Conservation (phyloP, 1,284 basidiomycete genomes). For the Leccinum pachyderme region DNA sequence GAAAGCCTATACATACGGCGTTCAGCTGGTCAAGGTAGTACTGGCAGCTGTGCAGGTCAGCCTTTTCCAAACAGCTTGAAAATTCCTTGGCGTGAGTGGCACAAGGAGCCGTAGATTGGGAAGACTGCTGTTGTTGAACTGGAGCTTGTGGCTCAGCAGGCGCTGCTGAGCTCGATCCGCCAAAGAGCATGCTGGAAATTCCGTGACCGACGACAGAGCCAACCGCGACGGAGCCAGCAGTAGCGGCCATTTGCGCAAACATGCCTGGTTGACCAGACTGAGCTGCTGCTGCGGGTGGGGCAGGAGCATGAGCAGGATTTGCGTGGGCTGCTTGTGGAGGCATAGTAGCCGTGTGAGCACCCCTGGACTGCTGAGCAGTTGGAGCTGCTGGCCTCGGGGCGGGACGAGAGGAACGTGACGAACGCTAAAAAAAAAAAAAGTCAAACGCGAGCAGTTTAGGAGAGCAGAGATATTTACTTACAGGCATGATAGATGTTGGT, state of each 20-base stretch:
- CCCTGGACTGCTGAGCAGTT: conserved; percentile 35
- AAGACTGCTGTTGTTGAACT: conserved; percentile 40
- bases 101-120: conserved; percentile 48
- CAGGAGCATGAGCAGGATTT: conserved; percentile 44
- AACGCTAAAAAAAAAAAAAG: conserved; percentile 41
- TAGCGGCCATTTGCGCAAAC: conserved; percentile 83
- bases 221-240: conserved; percentile 83
- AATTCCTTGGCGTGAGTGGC: conserved; percentile 78
- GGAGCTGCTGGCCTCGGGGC: conserved; percentile 50
- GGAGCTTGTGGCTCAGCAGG: conserved; percentile 39
- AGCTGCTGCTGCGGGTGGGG: conserved; percentile 31
- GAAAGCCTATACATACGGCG: conserved; percentile 51
- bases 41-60: conserved; percentile 71
- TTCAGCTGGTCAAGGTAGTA: conserved; percentile 84
- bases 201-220: conserved; percentile 85
- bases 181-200: conserved; percentile 82
- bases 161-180: conserved; percentile 48
- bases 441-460: background rate
- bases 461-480: conserved; percentile 39
- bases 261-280: conserved; percentile 56
- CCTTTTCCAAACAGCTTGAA: conserved; percentile 75
- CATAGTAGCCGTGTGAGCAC: conserved; percentile 31
- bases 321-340: conserved; percentile 36
- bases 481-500: conserved; percentile 50
- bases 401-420: conserved; percentile 60